These are phyloP conservation scores for Strobilomyces dryophilus DNA, from an alignment of 768 basidiomycete species.

Conservation along the genomic window DNA sequence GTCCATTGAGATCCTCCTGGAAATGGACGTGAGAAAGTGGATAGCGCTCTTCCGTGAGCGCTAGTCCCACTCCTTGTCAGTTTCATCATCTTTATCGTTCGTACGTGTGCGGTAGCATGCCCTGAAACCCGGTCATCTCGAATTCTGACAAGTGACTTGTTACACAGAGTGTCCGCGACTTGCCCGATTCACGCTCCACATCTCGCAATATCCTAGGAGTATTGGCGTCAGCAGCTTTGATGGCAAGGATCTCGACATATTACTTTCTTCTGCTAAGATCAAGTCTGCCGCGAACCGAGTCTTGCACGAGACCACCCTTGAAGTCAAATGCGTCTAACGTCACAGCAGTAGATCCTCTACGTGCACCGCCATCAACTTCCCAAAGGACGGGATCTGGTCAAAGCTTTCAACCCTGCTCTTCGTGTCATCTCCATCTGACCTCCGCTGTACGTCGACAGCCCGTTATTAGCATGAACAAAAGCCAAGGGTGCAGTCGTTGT, in stretches of 20 bases:
- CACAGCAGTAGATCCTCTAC: conserved; percentile 55
- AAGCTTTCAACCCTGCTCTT: conserved; percentile 55
- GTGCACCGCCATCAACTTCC: conserved; percentile 51
- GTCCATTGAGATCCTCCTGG: no score
- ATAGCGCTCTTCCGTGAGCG: no score
- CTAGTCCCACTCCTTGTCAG: no score
- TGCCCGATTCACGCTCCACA: no score
- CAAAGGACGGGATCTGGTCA: conserved; percentile 57
- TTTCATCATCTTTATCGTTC: no score
- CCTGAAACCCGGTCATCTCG: no score
- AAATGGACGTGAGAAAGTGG: no score
- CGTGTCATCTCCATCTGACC: background rate
- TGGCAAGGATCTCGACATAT: conserved; percentile 51
- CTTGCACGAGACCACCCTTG: background rate
- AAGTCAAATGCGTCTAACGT: background rate
- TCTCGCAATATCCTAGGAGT: no score
- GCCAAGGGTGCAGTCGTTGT: conserved; percentile 64
- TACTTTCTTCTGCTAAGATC: conserved; percentile 58
- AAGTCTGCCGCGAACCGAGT: conserved; percentile 71
- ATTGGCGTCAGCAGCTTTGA: no score
- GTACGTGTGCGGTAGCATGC: no score
- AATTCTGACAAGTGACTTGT: no score
- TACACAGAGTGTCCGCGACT: no score
- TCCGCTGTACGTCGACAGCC: conserved; percentile 37
- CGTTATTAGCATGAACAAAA: conserved; percentile 69